These are phyloP conservation scores for Panicum miliaceum DNA, from an alignment of 176 grass and related monocot genomes.

Conservation along the genomic window DNA sequence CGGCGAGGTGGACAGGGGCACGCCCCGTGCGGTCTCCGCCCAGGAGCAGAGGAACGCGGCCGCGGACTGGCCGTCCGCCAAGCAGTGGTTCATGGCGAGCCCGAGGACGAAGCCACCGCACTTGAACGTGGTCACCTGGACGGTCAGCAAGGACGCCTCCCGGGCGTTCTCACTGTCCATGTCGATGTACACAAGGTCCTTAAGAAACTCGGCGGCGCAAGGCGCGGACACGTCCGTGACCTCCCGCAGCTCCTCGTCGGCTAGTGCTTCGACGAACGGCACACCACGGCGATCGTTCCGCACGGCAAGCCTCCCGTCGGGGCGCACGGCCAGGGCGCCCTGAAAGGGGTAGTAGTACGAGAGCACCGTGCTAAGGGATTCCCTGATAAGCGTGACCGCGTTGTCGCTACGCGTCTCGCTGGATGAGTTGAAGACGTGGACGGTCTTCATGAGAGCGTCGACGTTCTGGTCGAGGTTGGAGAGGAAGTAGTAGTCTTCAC, in stretches of 20 bases:
- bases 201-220: constrained; percentile 27
- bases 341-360: constrained; percentile 56
- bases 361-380: constrained; percentile 57
- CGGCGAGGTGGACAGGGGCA: constrained; percentile 37
- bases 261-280: constrained; percentile 54
- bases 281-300: constrained; percentile 52
- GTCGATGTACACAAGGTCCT: constrained; percentile 47
- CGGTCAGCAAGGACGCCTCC: constrained; percentile 50
- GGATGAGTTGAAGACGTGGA: constrained; percentile 55
- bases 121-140: constrained; percentile 61
- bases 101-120: constrained; percentile 61
- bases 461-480: constrained; percentile 71
- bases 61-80: constrained; percentile 48
- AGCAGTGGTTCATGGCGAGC: constrained; percentile 61
- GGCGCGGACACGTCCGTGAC: constrained; percentile 41
- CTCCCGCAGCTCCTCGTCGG: constrained; percentile 38
- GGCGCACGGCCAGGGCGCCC: constrained; percentile 43
- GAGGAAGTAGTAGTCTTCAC: constrained; percentile 55
- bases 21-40: constrained; percentile 46
- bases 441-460: constrained; percentile 61
- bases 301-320: constrained; percentile 56
- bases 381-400: constrained; percentile 36
- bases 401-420: not conserved
- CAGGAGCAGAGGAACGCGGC: constrained; percentile 56
- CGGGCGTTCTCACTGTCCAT: constrained; percentile 6